Evolutionary conservation across 768 basidiomycete genomes (phyloP).

Genomic region (Glaciozyma martinii): DNA sequence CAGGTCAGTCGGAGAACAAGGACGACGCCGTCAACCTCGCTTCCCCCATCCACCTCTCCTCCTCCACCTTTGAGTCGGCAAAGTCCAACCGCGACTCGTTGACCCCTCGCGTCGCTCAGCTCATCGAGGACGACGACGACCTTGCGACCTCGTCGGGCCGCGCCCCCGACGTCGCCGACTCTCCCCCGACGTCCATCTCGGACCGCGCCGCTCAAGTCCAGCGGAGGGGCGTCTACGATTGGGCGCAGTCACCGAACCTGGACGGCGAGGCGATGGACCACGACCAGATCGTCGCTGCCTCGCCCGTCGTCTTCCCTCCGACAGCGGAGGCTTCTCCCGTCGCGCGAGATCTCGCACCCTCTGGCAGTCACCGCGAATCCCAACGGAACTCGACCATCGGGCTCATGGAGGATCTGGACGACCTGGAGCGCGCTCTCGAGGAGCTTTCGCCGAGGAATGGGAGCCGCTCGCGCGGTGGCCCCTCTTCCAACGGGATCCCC

Average conservation of each 20-base stretch:
- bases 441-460: slow-evolving; percentile 30
- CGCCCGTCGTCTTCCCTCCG: too few relatives aligned
- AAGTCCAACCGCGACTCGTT: neutral
- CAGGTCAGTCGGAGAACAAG: slow-evolving; percentile 6
- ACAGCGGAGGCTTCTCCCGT: neutral
- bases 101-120: neutral
- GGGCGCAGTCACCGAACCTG: too few relatives aligned
- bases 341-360: neutral
- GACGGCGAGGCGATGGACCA: too few relatives aligned
- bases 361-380: slow-evolving; percentile 2
- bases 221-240: too few relatives aligned
- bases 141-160: too few relatives aligned
- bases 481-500: neutral
- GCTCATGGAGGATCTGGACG: slow-evolving; percentile 32
- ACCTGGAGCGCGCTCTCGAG: slow-evolving; percentile 34
- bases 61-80: neutral
- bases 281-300: too few relatives aligned
- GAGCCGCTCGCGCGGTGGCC: neutral
- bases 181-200: slow-evolving; percentile 15
- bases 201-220: neutral
- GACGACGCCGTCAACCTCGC: slow-evolving; percentile 18
- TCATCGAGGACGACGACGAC: neutral
- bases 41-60: slow-evolving; percentile 31
- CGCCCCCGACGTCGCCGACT: slow-evolving; percentile 6
- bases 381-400: slow-evolving; percentile 27